Conservation (phyloP, 2,329 filamentous ascomycete species). For the Hypoxylon sp. region DNA sequence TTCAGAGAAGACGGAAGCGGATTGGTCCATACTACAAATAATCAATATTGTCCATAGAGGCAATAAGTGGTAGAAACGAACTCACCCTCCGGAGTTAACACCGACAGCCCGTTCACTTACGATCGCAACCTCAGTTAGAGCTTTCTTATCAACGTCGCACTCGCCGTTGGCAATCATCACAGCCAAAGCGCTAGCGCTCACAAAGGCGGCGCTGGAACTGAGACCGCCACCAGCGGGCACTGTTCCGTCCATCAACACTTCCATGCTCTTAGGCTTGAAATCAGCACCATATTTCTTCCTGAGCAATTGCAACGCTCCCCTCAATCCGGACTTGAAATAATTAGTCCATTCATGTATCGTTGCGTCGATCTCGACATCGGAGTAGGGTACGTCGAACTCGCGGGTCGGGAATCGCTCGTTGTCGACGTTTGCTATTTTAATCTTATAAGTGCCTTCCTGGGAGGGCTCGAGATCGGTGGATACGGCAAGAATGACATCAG, state of each 20-base stretch:
- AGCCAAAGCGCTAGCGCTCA: conserved; percentile 89
- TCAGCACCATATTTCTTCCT: conserved; percentile 72
- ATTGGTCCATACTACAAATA: conserved; percentile 87
- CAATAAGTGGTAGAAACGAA: conserved; percentile 11
- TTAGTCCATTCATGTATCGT: conserved; percentile 95
- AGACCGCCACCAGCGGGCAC: conserved; percentile 94
- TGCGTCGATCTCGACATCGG: conserved; percentile 84
- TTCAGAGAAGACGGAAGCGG: conserved; percentile 93
- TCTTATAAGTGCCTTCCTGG: conserved; percentile 69
- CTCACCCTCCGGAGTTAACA: conserved; percentile 94
- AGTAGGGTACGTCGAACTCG: conserved; percentile 79
- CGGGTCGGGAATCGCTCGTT: conserved; percentile 80
- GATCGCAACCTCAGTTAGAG: conserved; percentile 92
- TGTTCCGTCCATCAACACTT: conserved; percentile 90
- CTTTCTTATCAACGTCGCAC: conserved; percentile 85
- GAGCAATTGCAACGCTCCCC: conserved; percentile 84
- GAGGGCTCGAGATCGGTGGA: conserved; percentile 64
- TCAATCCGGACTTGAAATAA: conserved; percentile 95
- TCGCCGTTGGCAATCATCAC: conserved; percentile 90
- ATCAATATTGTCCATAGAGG: conserved; percentile 36
- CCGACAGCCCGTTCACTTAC: conserved; percentile 95
- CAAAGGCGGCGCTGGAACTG: conserved; percentile 94
- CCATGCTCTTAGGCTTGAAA: conserved; percentile 82
- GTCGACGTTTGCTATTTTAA: conserved; percentile 86
- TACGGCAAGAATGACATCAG: conserved; percentile 91